phyloP scores from a whole-genome alignment of 1,284 basidiomycete genomes.

The Malassezia brasiliensis region DNA sequence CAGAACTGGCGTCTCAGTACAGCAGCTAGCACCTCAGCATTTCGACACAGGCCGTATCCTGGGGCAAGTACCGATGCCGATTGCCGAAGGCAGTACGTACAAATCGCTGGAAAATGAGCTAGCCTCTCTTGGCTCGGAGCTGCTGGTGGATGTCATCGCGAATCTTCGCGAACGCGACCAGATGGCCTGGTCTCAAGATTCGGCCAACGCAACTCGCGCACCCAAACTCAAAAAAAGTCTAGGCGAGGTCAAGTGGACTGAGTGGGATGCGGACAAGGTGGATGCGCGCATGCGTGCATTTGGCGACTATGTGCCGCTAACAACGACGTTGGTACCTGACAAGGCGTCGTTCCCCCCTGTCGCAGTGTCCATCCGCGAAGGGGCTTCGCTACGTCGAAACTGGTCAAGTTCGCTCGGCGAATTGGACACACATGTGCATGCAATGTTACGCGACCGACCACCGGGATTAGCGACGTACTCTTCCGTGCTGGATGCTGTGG shows the following conservation, averaged over 20 bases:
- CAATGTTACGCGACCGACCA: background rate
- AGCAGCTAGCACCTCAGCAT: slow-evolving; percentile 24
- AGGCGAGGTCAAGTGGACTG: slow-evolving; percentile 23
- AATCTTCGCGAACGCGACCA: slow-evolving; percentile 56
- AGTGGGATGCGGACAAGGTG: slow-evolving; percentile 23
- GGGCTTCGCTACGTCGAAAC: background rate
- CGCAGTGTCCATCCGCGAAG: background rate
- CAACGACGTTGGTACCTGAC: background rate
- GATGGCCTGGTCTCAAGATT: slow-evolving; percentile 28
- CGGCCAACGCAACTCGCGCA: slow-evolving; percentile 18
- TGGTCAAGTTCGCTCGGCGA: background rate
- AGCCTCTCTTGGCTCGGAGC: slow-evolving; percentile 54
- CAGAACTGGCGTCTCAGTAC: slow-evolving; percentile 30
- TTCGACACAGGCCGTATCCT: slow-evolving; percentile 31
- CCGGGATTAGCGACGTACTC: slow-evolving; percentile 18
- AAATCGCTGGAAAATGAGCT: slow-evolving; percentile 6
- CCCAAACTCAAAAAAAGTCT: slow-evolving; percentile 26
- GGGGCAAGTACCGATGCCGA: slow-evolving; percentile 1
- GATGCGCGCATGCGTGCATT: slow-evolving; percentile 31
- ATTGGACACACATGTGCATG: background rate
- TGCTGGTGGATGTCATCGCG: slow-evolving; percentile 63
- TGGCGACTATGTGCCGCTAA: slow-evolving; percentile 21
- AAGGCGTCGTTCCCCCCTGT: background rate
- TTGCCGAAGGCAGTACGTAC: background rate
- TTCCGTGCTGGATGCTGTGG: slow-evolving; percentile 1